Base-by-base conservation (phyloP, 2,329 filamentous ascomycete genomes). In the Periglandula ipomoeae region DNA sequence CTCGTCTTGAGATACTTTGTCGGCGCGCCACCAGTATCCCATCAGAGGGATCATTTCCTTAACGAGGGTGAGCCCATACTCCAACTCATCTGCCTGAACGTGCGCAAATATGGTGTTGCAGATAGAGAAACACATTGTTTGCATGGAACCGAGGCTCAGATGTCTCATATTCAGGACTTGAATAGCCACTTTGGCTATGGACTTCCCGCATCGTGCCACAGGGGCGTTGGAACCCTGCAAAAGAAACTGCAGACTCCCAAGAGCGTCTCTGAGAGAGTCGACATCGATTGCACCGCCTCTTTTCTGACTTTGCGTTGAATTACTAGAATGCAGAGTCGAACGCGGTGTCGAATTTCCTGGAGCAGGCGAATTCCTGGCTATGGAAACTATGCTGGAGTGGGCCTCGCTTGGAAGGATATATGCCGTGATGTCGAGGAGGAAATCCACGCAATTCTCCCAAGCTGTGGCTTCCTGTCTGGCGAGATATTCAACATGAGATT, bases 401-500 rank as follows among this genome's bases (percentile, higher is more conserved):
- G 61, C 61, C 48, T 66, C 63, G 9, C 71, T 71, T 1, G 65
- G 66, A 13, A 69, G 58, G 7, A 78, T 58, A 55, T 75, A 73
- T n/a, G 68, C 65, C 17, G 70, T 68, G 32, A 95, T 71, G 26
- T 78, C 70, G 46, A 83, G 70, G 56, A 87, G 87, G 58, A 97
- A 93, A 45, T 82, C 75, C 15, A 86, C 75, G 45, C 84, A 78
- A 9, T 69, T 66, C 43, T 80, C 70, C 89, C 90, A 95, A 50
- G 81, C 75, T 13, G 79, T 73, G 19, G 70, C 71, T 3, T 69
- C 64, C 15, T 70, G 65, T 22, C 72, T 67, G 10, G 81, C 76
- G 11, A 97, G 72, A 58, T 89, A 83, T 65, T 97, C 94, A 24
- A 86, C 81, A 63, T 94, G 89, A 17, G 87, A 77, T 41, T 81